Evolutionary conservation across 2,329 filamentous ascomycete species (phyloP).

Genomic region (Phialocephala subalpina): DNA sequence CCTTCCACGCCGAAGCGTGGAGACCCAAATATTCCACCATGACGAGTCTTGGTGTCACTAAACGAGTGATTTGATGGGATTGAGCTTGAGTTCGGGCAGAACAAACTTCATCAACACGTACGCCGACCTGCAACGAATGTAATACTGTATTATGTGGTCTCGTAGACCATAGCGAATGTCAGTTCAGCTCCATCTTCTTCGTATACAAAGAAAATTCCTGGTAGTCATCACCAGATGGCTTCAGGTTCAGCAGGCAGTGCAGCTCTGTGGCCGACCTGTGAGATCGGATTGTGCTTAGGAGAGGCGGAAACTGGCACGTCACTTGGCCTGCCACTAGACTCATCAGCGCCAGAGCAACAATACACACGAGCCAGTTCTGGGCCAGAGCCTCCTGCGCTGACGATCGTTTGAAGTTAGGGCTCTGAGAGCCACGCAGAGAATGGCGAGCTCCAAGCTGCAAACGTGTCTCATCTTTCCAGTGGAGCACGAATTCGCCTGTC

Average conservation of each 20-base stretch:
- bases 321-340: background rate
- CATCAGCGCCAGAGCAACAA: background rate
- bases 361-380: background rate
- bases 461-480: no score
- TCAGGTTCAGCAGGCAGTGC: no score
- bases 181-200: background rate
- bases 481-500: no score
- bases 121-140: background rate
- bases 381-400: constrained; percentile 4
- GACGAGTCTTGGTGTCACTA: no score
- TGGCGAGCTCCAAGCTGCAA: background rate
- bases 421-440: background rate
- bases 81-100: no score
- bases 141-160: background rate
- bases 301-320: constrained; percentile 1
- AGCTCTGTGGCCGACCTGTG: no score
- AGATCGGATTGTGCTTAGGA: background rate
- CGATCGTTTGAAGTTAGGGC: background rate
- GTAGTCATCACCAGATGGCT: no score
- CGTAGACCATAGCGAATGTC: background rate
- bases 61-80: no score
- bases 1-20: constrained; percentile 11
- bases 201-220: background rate
- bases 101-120: no score
- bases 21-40: constrained; percentile 11